Evolutionary conservation across 768 basidiomycete genomes (phyloP).

Genomic region (Amanita rubescens): DNA sequence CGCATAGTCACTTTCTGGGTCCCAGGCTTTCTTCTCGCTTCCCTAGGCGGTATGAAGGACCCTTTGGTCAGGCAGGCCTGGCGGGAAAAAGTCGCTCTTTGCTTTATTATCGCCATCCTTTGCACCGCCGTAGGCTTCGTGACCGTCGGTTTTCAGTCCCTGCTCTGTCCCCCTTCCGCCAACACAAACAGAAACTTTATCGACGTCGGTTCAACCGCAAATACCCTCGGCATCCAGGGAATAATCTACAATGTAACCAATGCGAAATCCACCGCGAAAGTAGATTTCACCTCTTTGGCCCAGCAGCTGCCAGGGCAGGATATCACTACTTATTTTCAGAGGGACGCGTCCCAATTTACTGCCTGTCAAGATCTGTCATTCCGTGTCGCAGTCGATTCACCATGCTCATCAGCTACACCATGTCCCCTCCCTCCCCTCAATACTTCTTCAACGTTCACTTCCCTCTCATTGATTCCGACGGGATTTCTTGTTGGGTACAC

Average conservation of each 20-base stretch:
- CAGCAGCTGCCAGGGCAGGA: constrained; percentile 67
- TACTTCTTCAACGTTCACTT: constrained; percentile 43
- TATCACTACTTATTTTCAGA: constrained; percentile 80
- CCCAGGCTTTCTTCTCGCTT: constrained; percentile 65
- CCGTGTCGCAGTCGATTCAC: constrained; percentile 63
- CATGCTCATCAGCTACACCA: constrained; percentile 51
- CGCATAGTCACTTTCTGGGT: constrained; percentile 87
- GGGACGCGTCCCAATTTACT: constrained; percentile 56
- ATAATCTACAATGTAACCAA: constrained; percentile 65
- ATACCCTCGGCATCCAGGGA: constrained; percentile 74
- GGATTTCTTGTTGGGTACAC: constrained; percentile 73
- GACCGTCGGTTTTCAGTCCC: constrained; percentile 90
- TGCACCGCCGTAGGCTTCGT: constrained; percentile 83
- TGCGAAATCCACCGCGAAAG: constrained; percentile 38
- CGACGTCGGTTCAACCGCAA: constrained; percentile 46
- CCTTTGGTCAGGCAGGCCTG: constrained; percentile 79
- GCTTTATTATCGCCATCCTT: constrained; percentile 74
- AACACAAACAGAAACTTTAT: constrained; percentile 39
- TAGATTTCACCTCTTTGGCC: constrained; percentile 54
- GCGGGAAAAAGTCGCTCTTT: constrained; percentile 95
- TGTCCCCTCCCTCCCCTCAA: constrained; percentile 67
- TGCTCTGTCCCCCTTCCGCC: constrained; percentile 69
- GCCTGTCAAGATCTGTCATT: constrained; percentile 57
- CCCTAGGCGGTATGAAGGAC: constrained; percentile 77
- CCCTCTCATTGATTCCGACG: constrained; percentile 63